A percentile compares a stretch with the other conserved stretches of the same genome.
phyloP scores from a whole-genome alignment of 1,284 basidiomycete genomes.

The Earliella scabrosa region DNA sequence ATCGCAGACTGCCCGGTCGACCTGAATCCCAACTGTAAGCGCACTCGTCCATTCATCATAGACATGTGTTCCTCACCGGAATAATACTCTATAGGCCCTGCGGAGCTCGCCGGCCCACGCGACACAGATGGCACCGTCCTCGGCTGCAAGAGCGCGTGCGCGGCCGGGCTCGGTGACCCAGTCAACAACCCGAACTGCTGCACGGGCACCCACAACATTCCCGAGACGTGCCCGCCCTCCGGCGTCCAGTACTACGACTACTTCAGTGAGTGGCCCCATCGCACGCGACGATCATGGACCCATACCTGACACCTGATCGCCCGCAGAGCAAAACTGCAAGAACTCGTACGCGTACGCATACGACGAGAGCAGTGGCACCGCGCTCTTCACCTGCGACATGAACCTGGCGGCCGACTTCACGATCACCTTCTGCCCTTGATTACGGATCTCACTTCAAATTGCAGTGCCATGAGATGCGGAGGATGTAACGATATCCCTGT shows the following conservation, averaged over 20 bases:
- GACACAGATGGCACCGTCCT: conserved; percentile 42
- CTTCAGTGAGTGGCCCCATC: conserved; percentile 42
- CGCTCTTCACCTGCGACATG: conserved; percentile 48
- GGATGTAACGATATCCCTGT: too few species aligned
- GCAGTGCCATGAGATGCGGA: too few species aligned
- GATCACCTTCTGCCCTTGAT: conserved; percentile 51
- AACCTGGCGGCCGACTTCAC: conserved; percentile 45
- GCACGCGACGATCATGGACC: too few species aligned
- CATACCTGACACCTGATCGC: too few species aligned
- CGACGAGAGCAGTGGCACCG: conserved; percentile 49
- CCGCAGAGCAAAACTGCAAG: conserved; percentile 46
- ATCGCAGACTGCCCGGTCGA: conserved; percentile 47
- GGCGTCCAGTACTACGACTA: conserved; percentile 47
- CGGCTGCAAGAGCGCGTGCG: conserved; percentile 49
- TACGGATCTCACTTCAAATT: background rate
- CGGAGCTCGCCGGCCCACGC: conserved; percentile 39
- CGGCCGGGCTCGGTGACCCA: conserved; percentile 41
- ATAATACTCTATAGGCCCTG: conserved; percentile 31
- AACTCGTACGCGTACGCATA: conserved; percentile 54
- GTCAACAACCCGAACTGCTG: conserved; percentile 46
- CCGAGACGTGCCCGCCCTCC: conserved; percentile 43
- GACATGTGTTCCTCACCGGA: background rate
- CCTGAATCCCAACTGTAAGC: conserved; percentile 41
- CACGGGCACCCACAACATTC: conserved; percentile 43
- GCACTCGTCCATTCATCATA: background rate